Evolutionary conservation across 2,329 filamentous ascomycete species (phyloP).

Genomic region (Salinomyces thailandicus): DNA sequence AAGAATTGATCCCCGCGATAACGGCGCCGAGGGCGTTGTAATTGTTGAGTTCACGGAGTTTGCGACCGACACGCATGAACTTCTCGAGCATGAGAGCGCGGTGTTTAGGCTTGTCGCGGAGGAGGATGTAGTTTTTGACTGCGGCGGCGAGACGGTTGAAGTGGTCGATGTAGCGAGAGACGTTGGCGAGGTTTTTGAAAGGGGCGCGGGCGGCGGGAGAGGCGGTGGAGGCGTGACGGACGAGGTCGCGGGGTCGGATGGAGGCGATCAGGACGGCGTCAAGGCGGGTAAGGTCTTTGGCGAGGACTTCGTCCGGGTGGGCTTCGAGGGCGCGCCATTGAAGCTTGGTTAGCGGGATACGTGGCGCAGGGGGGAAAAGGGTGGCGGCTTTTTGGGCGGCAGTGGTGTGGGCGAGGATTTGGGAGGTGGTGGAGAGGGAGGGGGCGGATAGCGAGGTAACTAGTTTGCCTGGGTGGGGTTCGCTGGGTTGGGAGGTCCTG

Average conservation of each 20-base stretch:
- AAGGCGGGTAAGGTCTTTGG: conserved; percentile 83
- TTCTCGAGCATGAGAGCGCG: conserved; percentile 84
- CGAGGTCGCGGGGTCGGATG: conserved; percentile 82
- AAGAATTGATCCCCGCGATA: conserved; percentile 82
- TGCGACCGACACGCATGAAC: conserved; percentile 80
- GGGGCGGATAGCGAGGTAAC: conserved; percentile 10
- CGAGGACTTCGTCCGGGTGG: conserved; percentile 71
- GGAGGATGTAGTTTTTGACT: conserved; percentile 49
- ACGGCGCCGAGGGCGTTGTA: conserved; percentile 95
- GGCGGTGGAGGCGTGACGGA: conserved; percentile 75
- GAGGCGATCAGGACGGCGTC: conserved; percentile 98
- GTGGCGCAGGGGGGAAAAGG: conserved; percentile 58
- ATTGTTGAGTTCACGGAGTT: conserved; percentile 84
- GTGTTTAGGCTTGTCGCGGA: conserved; percentile 93
- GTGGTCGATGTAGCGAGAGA: conserved; percentile 88
- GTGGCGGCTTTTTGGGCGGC: conserved; percentile 71
- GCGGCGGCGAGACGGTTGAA: conserved; percentile 50
- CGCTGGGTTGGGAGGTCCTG: too few relatives aligned
- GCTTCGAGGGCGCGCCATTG: conserved; percentile 90
- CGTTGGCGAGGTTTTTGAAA: conserved; percentile 63
- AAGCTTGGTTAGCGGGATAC: conserved; percentile 64
- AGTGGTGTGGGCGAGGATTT: conserved; percentile 58
- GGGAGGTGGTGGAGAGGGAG: conserved; percentile 28
- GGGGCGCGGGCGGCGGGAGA: conserved; percentile 49
- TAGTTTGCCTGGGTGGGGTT: too few relatives aligned